A percentile compares a stretch with the other conserved stretches of the same genome.
phyloP scores from a whole-genome alignment of 441 rosid genomes.

The Hypseocharis bilobata region DNA sequence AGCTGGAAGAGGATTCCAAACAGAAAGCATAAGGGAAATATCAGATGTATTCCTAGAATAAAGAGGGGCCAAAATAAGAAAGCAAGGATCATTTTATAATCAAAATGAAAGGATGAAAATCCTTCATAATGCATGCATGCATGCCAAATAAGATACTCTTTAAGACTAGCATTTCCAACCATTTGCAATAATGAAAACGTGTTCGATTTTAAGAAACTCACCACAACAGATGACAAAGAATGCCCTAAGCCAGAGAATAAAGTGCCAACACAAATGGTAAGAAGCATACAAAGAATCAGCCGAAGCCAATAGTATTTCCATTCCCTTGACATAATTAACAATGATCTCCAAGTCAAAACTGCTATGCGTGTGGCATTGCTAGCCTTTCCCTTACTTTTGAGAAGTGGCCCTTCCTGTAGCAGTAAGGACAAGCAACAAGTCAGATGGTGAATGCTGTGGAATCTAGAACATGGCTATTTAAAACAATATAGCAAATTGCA shows the following conservation, averaged over 20 bases:
- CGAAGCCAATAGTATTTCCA: conserved; percentile 99
- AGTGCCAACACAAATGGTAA: conserved; percentile 68
- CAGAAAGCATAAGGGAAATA: no score
- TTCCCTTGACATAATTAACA: conserved; percentile 90
- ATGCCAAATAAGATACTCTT: not conserved
- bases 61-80: no score
- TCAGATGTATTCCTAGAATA: no score
- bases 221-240: conserved; percentile 87
- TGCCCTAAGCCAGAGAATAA: conserved; percentile 88
- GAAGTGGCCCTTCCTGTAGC: conserved; percentile 75
- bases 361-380: conserved; percentile 67
- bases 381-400: conserved; percentile 85
- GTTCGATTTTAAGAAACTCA: conserved; percentile 32
- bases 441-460: conserved; percentile 9
- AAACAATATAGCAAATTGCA: not conserved
- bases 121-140: not conserved
- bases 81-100: not conserved
- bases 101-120: not conserved
- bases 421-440: conserved; percentile 12
- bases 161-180: conserved; percentile 1
- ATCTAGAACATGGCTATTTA: not conserved
- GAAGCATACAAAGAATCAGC: conserved; percentile 72
- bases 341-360: conserved; percentile 92
- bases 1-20: no score
- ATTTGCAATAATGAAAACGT: not conserved